These are phyloP conservation scores for Suillus clintonianus DNA, from an alignment of 768 basidiomycete species.

Conservation along the genomic window DNA sequence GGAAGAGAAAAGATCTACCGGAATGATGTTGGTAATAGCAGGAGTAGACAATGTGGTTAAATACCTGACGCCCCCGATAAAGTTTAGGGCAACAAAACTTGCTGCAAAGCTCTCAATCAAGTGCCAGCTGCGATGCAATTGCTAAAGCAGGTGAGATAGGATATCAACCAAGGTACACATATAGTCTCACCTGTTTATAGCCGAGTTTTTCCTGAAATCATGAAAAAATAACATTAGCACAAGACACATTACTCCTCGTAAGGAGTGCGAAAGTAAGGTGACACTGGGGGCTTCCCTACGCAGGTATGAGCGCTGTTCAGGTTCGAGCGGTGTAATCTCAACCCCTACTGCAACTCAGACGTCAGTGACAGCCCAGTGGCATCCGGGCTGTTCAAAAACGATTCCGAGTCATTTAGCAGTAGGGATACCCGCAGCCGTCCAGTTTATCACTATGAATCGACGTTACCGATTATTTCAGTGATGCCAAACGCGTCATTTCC, in stretches of 20 bases:
- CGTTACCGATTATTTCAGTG: slow-evolving; percentile 66
- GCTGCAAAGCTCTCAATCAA: slow-evolving; percentile 84
- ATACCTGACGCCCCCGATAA: slow-evolving; percentile 85
- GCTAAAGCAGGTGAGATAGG: slow-evolving; percentile 41
- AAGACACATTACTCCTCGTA: slow-evolving; percentile 37
- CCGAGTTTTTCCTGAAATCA: slow-evolving; percentile 65
- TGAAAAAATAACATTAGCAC: slow-evolving; percentile 50
- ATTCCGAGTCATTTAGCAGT: slow-evolving; percentile 32
- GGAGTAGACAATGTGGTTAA: slow-evolving; percentile 8
- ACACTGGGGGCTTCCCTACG: slow-evolving; percentile 95
- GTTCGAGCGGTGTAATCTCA: slow-evolving; percentile 99
- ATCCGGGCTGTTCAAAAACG: slow-evolving; percentile 20
- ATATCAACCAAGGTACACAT: neutral
- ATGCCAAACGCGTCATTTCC: slow-evolving; percentile 29
- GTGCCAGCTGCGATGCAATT: slow-evolving; percentile 86
- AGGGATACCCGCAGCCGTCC: slow-evolving; percentile 91
- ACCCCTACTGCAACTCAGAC: slow-evolving; percentile 51
- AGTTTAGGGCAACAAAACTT: slow-evolving; percentile 87
- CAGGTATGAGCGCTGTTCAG: slow-evolving; percentile 97
- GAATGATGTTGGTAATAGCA: neutral
- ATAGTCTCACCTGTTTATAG: slow-evolving; percentile 66
- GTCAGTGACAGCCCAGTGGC: slow-evolving; percentile 12
- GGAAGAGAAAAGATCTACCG: slow-evolving; percentile 70
- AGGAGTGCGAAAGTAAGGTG: slow-evolving; percentile 44
- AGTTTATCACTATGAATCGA: slow-evolving; percentile 64